Conservation (phyloP, 345 rosid genomes). For the Aquilaria sinensis region DNA sequence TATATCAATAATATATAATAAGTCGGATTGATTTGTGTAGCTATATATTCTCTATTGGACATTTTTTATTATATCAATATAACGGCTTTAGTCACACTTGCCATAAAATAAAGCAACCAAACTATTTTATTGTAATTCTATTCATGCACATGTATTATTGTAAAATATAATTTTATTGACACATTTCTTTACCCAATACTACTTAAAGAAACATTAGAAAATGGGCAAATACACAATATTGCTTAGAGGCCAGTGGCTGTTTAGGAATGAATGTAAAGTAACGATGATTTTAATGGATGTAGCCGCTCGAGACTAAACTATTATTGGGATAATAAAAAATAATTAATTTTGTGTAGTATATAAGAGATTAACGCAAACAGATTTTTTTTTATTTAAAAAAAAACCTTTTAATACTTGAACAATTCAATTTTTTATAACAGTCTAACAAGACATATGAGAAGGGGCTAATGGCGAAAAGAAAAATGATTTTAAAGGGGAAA, state of each 20-base stretch:
- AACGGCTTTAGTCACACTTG: too few species aligned
- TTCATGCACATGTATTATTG: not conserved
- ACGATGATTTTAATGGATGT: too few species aligned
- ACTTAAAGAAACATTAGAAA: not conserved
- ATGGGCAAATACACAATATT: not conserved
- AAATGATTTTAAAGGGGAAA: not conserved
- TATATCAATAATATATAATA: too few species aligned
- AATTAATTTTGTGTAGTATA: too few species aligned
- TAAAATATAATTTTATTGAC: not conserved
- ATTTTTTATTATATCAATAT: too few species aligned
- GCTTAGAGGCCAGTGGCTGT: too few species aligned
- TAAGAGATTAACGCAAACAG: too few species aligned
- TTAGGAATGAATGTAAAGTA: too few species aligned
- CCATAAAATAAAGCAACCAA: too few species aligned
- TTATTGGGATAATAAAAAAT: too few species aligned
- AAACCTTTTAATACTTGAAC: not conserved
- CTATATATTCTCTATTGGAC: not conserved
- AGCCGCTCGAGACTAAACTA: too few species aligned
- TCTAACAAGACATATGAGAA: not conserved
- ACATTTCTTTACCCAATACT: not conserved
- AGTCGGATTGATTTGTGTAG: not conserved
- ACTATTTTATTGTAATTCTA: not conserved
- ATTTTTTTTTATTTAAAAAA: too few species aligned
- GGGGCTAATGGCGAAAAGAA: not conserved
- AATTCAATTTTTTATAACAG: not conserved